Base-by-base conservation (phyloP, 1,284 basidiomycete genomes). In the Lentinula novae-zelandiae region DNA sequence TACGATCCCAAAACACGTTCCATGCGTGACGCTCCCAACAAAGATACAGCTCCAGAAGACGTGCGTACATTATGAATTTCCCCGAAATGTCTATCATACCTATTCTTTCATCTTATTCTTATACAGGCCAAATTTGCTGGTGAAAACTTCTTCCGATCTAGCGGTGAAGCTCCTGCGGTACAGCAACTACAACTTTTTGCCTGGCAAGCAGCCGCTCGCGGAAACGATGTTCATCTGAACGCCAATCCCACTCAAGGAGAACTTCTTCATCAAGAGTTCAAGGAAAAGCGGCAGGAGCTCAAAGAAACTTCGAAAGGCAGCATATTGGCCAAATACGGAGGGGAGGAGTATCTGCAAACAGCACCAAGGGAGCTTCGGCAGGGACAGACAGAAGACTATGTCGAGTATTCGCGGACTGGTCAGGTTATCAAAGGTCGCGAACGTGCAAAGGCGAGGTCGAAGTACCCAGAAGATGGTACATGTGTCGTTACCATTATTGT, bases 1-100 rank as follows among this genome's bases (percentile, higher is more conserved):
- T 99, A 99, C 72, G 97, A 99, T 71, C 97, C 97, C 54, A 99
- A 99, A 80, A 99, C 97, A 31, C 89, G 97, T 66, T 97, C 96
- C 3, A 99, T 99, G 97, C 92, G 97, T 74, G 96, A 99, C 70
- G 96, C 96, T 42, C 96, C 97, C 0, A 68, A 89, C 13, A 86
- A 85, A 67, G 85, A 87, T 66, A 78, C 93, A 38, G 78, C 86
- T 1, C 80, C 92, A 10, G 95, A 98, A 75, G 96, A 98, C 71
- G 91, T 94, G 70, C 63, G 87, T 67, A 38, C 27, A 27, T 27
- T 69, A 5, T 44, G 38, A 17, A 46, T 46, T 9, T 20, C 44
- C 9, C 22, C 17, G 42, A 44, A 17, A 15, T 17, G 13, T 17
- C 42, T 49, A 56, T 63, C 20, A 33, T 13, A 57, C 63, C 22